Evolutionary conservation across 768 basidiomycete genomes (phyloP), one percentile per base, ranked within the genome.

Genomic region (Boletus fagicola): DNA sequence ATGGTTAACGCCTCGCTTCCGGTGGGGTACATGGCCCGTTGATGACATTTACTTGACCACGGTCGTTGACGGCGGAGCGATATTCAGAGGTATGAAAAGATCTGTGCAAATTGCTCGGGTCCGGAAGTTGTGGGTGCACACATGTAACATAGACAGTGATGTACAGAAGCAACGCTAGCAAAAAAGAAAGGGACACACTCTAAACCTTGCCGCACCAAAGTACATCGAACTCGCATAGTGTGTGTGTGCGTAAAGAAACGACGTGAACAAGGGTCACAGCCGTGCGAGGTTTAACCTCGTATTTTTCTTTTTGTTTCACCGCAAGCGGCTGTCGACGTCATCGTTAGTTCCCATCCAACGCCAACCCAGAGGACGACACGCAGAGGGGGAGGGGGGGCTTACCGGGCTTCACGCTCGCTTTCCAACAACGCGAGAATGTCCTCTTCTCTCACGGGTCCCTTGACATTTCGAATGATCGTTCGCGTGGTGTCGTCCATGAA

Each of bases 381-480:
- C 7, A 40, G 10, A 2, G n/a, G 20, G 22, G 13, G 4, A 2
- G 35, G 35, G 4, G 3, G 12, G 2, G 28, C 50, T 68, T 70
- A 30, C 30, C 30, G 30, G 68, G 97, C 97, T 82, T 99, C 97
- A 78, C 97, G 92, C 79, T 99, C 97, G 74, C 90, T 90, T 82
- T 99, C 97, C 71, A 98, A 81, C 64, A 99, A 81, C 65, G 95
- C 94, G 60, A 99, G 83, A 71, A 98, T 97, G 74, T 99, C 97
- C 75, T 94, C 85, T 77, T 94, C 90, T 62, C 92, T 81, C 58
- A 98, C 95, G 59, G 97, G 96, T 1, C 97, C 97, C 78, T 98
- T 98, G 65, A 98, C 96, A 79, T 99, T 99, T 52, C 96, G 92
- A 77, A 98, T 96, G 76, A 99, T 97, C 64, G 92, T 89, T 68